Percentiles rank a stretch among this genome's conserved stretches.
These are phyloP conservation scores for Tripterygium wilfordii DNA, from an alignment of 177 flowering plant species.

Conservation along the genomic window DNA sequence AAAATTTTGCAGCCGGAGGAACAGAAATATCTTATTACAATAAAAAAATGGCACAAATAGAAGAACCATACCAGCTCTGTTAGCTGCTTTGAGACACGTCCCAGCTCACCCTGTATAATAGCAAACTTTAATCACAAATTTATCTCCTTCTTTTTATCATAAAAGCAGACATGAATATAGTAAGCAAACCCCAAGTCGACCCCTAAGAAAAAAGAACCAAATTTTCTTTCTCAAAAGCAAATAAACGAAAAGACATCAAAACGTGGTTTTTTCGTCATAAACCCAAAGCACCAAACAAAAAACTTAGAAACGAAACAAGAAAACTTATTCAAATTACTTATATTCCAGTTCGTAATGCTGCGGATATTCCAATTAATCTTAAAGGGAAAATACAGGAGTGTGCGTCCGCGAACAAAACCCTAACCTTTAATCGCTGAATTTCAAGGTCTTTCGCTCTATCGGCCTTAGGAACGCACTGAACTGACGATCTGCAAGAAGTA, in stretches of 20 bases:
- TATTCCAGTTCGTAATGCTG: too few relatives aligned
- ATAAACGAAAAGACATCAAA: too few relatives aligned
- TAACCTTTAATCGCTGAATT: constrained; percentile 46
- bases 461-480: neutral
- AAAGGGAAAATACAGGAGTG: neutral
- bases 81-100: constrained; percentile 49
- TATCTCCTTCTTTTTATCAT: too few relatives aligned
- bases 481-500: too few relatives aligned
- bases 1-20: neutral
- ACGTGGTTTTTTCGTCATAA: neutral
- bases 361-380: too few relatives aligned
- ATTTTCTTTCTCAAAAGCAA: too few relatives aligned
- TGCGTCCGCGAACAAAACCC: neutral
- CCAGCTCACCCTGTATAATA: constrained; percentile 53
- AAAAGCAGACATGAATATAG: too few relatives aligned
- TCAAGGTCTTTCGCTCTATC: constrained; percentile 30
- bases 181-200: too few relatives aligned
- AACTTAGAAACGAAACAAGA: neutral
- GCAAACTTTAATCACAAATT: constrained; percentile 5
- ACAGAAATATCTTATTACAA: neutral
- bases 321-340: too few relatives aligned
- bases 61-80: constrained; percentile 33
- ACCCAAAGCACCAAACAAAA: neutral
- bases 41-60: neutral
- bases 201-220: too few relatives aligned